Evolutionary conservation across 805 yeast species (phyloP), one percentile per base, ranked within the genome.

Genomic region (Dipodascopsis tothii): DNA sequence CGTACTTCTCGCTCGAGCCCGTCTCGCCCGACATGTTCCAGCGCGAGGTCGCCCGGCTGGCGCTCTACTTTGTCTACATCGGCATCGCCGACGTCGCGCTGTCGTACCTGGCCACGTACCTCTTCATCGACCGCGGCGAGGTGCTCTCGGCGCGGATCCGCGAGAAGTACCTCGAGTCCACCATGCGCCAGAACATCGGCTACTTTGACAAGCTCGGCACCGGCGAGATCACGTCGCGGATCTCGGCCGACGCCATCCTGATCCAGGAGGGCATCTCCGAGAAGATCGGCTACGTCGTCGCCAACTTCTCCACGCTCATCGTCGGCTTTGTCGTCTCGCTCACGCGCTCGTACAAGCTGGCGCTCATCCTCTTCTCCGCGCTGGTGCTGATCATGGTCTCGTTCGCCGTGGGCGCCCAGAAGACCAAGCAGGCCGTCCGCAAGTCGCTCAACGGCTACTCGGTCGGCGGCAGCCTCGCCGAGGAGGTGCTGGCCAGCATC

Each of bases 181-280:
- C 68, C 5, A 53, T 67, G 40, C 56, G 66, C 38, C 72, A 67
- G 47, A 67, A 67, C 41, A 62, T 67, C 25, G 72, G 66, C n/a
- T 68, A 61, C 41, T 68, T 67, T 44, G 72, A 67, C 50, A 55
- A 57, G 33, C 53, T 67, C 5, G 72, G 72, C 11, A 60, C 70
- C 14, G 72, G 72, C 18, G 68, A 65, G 45, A 66, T 67, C 21
- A 65, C 71, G 5, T 63, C 71, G 9, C 63, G 72, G 9, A 67
- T 67, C 54, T 64, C 70, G 34, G 60, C 63, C 22, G 71, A 67
- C 39, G 65, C 71, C 17, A 56, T 63, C 22, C 50, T 60, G 34
- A 62, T 67, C 37, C 72, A 68, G 44, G 71, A 65, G 35, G 72
- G 71, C 21, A 65, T 67, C 40, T 61, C 68, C 25, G 70, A 67